Conservation (phyloP, 2,329 filamentous ascomycete genomes). For the Neofusicoccum parvum region DNA sequence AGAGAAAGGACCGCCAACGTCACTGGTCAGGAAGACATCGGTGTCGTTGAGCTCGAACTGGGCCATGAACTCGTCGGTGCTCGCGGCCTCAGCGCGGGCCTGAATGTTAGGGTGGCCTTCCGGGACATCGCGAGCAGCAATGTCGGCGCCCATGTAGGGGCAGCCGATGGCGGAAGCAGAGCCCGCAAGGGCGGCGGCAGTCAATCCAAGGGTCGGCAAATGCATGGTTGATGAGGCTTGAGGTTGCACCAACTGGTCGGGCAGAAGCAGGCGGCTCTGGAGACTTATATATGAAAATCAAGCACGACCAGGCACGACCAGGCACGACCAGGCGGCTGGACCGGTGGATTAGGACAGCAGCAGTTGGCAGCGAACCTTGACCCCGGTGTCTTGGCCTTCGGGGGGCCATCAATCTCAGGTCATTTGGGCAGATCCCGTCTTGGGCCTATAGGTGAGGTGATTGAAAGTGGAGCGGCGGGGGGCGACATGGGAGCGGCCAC, state of each 20-base stretch:
- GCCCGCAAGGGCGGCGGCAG: slow-evolving; percentile 20
- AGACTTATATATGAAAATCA: slow-evolving; percentile 13
- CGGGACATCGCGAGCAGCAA: slow-evolving; percentile 29
- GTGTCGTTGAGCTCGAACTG: slow-evolving; percentile 41
- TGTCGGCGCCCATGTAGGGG: slow-evolving; percentile 39
- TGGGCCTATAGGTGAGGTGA: slow-evolving; percentile 20
- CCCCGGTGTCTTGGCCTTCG: slow-evolving; percentile 19
- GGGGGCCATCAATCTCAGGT: slow-evolving; percentile 21
- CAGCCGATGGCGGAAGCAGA: slow-evolving; percentile 26
- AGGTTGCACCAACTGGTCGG: not conserved
- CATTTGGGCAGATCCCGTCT: slow-evolving; percentile 18
- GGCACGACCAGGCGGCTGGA: slow-evolving; percentile 5
- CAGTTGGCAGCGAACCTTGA: not conserved
- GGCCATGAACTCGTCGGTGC: slow-evolving; percentile 39
- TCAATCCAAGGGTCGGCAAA: slow-evolving; percentile 17
- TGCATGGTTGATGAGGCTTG: slow-evolving; percentile 8
- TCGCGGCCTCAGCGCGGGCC: slow-evolving; percentile 30
- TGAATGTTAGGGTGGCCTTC: slow-evolving; percentile 30
- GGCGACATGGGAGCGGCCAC: slow-evolving; percentile 19
- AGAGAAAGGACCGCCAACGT: slow-evolving; percentile 67
- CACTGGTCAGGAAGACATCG: slow-evolving; percentile 55
- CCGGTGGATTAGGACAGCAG: slow-evolving; percentile 3
- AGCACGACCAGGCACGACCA: not conserved
- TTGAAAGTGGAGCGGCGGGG: slow-evolving; percentile 22
- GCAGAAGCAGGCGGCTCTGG: not conserved